A percentile compares a stretch with the other conserved stretches of the same genome.
These are phyloP conservation scores for Osmozyma mogii DNA, from an alignment of 805 yeast genomes.

Conservation along the genomic window DNA sequence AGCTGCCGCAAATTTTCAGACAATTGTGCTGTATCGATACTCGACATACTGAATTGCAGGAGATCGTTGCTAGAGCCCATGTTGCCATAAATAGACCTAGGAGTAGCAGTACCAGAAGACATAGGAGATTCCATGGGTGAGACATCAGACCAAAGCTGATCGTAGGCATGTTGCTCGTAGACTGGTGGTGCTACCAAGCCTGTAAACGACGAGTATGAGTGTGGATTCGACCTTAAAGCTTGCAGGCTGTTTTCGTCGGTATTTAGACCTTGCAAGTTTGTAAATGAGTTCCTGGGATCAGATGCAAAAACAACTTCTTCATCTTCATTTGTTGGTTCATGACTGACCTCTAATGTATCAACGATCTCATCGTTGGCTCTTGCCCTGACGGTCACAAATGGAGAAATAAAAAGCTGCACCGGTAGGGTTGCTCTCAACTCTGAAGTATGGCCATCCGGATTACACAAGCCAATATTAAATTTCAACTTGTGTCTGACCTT, in stretches of 20 bases:
- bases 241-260: slow-evolving; percentile 5
- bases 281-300: slow-evolving; percentile 10
- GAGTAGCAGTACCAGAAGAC: slow-evolving; percentile 35
- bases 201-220: slow-evolving; percentile 24
- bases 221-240: slow-evolving; percentile 22
- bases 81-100: slow-evolving; percentile 15
- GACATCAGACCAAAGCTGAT: slow-evolving; percentile 65
- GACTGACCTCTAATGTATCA: background rate
- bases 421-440: slow-evolving; percentile 91
- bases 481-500: slow-evolving; percentile 86
- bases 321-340: slow-evolving; percentile 11
- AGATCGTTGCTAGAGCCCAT: slow-evolving; percentile 9
- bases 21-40: slow-evolving; percentile 33
- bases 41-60: slow-evolving; percentile 27
- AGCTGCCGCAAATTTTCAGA: slow-evolving; percentile 46
- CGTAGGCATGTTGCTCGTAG: slow-evolving; percentile 75
- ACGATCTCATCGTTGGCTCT: slow-evolving; percentile 18
- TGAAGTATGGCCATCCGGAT: slow-evolving; percentile 89
- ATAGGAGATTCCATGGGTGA: slow-evolving; percentile 42
- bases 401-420: slow-evolving; percentile 63
- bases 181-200: slow-evolving; percentile 75
- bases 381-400: slow-evolving; percentile 69
- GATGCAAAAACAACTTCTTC: slow-evolving; percentile 26
- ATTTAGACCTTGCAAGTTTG: slow-evolving; percentile 5
- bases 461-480: slow-evolving; percentile 67